phyloP scores from a whole-genome alignment of 495 filamentous ascomycete genomes.

The Tetracladium marchalianum region DNA sequence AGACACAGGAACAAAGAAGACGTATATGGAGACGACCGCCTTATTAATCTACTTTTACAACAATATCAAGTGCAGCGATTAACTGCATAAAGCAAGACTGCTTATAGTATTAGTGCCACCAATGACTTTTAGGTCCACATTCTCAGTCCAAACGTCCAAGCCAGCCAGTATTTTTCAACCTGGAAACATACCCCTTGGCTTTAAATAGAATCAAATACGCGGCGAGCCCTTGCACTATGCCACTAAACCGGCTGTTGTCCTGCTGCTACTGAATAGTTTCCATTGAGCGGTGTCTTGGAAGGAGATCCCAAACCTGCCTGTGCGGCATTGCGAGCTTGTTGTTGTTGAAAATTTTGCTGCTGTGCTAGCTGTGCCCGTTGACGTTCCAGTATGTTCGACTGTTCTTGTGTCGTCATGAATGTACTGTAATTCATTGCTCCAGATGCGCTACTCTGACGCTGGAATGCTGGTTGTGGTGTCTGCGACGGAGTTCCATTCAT shows the following conservation, averaged over 20 bases:
- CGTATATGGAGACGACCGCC: too few species aligned
- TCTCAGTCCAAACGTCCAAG: too few species aligned
- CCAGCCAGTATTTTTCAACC: too few species aligned
- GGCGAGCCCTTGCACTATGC: not conserved
- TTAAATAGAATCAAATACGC: too few species aligned
- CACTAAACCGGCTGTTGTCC: not conserved
- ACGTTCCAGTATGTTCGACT: slow-evolving; percentile 20
- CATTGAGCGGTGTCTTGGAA: slow-evolving; percentile 13
- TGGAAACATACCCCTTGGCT: too few species aligned
- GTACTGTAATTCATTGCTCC: slow-evolving; percentile 15
- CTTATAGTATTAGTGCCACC: too few species aligned
- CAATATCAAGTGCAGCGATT: too few species aligned
- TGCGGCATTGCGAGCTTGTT: slow-evolving; percentile 16
- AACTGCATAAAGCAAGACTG: too few species aligned
- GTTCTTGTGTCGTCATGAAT: slow-evolving; percentile 14
- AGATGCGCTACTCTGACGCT: not conserved
- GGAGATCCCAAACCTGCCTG: slow-evolving; percentile 15
- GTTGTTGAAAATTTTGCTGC: slow-evolving; percentile 13
- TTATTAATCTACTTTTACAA: too few species aligned
- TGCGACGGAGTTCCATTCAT: slow-evolving; percentile 15
- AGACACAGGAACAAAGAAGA: too few species aligned
- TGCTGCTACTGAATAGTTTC: slow-evolving; percentile 12
- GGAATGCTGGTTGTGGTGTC: slow-evolving; percentile 9
- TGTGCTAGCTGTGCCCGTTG: slow-evolving; percentile 18
- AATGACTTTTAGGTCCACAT: too few species aligned